Evolutionary conservation across 768 basidiomycete genomes (phyloP).

Genomic region (Tulasnella sp.): DNA sequence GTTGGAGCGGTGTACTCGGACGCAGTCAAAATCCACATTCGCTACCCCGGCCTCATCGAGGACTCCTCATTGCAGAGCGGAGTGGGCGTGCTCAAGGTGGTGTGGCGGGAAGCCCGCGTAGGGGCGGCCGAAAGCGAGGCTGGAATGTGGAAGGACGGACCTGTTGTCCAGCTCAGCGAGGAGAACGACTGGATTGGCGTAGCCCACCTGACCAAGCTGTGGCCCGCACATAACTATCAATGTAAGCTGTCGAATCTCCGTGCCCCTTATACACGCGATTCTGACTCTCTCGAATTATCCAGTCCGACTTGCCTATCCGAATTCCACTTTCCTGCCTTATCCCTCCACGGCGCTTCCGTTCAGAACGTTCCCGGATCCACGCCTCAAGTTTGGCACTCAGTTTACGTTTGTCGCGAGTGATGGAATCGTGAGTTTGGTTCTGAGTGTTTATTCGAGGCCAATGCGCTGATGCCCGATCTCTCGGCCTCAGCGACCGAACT

Average conservation of each 20-base stretch:
- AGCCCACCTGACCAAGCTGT: conserved; percentile 48
- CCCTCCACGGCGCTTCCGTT: conserved; percentile 49
- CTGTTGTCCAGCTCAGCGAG: conserved; percentile 38
- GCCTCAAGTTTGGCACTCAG: conserved; percentile 39
- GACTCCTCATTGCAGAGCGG: conserved; percentile 9
- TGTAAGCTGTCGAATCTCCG: conserved; percentile 37
- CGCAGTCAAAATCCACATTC: conserved; percentile 52
- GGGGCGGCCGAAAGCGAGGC: conserved; percentile 25
- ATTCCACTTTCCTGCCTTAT: conserved; percentile 44
- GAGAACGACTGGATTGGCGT: conserved; percentile 54
- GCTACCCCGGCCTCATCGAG: conserved; percentile 41
- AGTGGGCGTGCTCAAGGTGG: conserved; percentile 26
- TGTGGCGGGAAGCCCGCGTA: conserved; percentile 38
- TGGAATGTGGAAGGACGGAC: conserved; percentile 48
- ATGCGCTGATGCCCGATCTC: background rate
- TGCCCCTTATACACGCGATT: background rate
- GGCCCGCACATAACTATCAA: conserved; percentile 63
- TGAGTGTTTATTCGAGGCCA: background rate
- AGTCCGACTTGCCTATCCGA: conserved; percentile 41
- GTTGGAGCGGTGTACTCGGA: conserved; percentile 63
- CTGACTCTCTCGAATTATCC: background rate
- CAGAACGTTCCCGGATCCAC: conserved; percentile 67
- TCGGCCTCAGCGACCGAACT: conserved; percentile 46
- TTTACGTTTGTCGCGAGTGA: conserved; percentile 65
- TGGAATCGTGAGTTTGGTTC: conserved; percentile 37